These are phyloP conservation scores for Sporothrix pallida DNA, from an alignment of 2,329 filamentous ascomycete genomes.

Conservation along the genomic window DNA sequence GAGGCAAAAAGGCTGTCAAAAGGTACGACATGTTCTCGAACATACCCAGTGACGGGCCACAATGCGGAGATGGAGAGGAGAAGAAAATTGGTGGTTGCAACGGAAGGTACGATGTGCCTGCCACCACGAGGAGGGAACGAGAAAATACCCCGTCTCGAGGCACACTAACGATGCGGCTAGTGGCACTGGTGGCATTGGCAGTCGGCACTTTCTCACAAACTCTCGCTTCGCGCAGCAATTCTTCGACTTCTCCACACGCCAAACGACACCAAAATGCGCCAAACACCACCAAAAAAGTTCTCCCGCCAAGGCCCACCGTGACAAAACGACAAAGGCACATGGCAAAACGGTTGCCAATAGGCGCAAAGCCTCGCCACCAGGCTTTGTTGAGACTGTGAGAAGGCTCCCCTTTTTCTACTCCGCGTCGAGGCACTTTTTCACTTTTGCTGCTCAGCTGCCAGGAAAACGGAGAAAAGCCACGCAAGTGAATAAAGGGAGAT, in stretches of 20 bases:
- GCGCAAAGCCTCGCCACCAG: not conserved
- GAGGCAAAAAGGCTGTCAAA: not conserved
- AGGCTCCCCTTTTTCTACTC: not conserved
- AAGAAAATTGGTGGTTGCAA: not conserved
- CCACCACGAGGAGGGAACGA: not conserved
- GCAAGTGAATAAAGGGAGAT: not conserved
- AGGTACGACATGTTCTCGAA: not conserved
- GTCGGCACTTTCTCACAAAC: not conserved
- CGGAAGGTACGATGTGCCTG: not conserved
- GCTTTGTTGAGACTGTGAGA: not conserved
- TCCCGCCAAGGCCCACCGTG: not conserved
- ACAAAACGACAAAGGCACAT: not conserved
- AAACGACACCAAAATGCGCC: not conserved
- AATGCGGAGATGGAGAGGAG: conserved; percentile 1
- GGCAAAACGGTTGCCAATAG: conserved; percentile 1
- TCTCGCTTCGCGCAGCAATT: not conserved
- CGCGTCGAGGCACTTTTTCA: not conserved
- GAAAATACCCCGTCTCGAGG: not conserved
- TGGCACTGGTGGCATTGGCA: not conserved
- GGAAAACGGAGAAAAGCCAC: conserved; percentile 10
- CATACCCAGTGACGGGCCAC: conserved; percentile 10
- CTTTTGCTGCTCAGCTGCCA: not conserved
- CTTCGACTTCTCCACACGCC: conserved; percentile 7
- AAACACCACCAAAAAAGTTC: not conserved
- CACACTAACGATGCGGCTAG: not conserved